Base-by-base conservation (phyloP, 352 stramenopile species). In the Phytophthora multivora region DNA sequence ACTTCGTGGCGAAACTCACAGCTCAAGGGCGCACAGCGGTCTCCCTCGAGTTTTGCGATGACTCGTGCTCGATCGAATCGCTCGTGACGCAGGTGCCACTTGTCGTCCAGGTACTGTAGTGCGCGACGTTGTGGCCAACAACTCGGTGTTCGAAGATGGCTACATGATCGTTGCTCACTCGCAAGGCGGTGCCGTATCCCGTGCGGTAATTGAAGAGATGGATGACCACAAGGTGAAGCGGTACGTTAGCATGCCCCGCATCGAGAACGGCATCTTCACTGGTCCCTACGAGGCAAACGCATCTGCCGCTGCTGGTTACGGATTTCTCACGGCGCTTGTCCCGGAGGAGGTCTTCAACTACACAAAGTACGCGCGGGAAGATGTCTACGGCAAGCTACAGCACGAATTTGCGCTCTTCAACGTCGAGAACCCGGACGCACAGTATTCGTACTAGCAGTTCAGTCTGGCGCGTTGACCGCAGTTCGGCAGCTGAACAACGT, bases 71-170 rank as follows among this genome's bases (percentile, higher is more conserved):
- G 1, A 47, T 65, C 2, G 26, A 52, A 8, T 55, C 55, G 5
- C 49, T 86, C 9, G 25, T 62, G 5, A 36, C 19, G 5, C 71
- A 86, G 33, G 63, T 83, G 0, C 46, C 47, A 3, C 38, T 70
- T 7, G 73, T 66, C 12, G 74, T 83, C 36, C 28, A 50, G n/a
- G 63, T 71, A 52, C 71, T 86, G 42, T 71, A 52, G 73, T 86
- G 42, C 69, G 63, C 1, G 45, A 45, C 11, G 36, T 73, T 5
- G 51, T 48, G n/a, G 51, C 51, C 7, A 59, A 40, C 23, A 58
- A 49, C 25, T 47, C 51, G 18, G 51, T 21, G 15, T 57, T 47
- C 23, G 21, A 57, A 8, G 50, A 57, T 25, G 50, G 50, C 21
- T 57, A 57, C 50, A 59, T 59, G 18, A 48, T 59, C 51, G 23